Base-by-base conservation (phyloP, 768 basidiomycete genomes). In the Termitomyces sp. region DNA sequence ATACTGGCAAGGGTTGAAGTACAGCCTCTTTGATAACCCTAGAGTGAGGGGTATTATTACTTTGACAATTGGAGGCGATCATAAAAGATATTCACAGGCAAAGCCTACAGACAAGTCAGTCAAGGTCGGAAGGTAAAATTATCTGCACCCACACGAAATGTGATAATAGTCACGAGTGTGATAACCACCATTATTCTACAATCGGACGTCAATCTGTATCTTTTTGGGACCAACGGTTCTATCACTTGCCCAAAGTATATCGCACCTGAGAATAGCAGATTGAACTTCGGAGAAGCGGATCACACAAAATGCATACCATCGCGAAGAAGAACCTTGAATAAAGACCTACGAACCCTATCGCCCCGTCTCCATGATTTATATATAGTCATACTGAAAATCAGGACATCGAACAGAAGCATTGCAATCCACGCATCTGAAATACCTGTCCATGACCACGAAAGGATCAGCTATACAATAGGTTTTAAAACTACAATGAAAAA, bases 311-410 rank as follows among this genome's bases (percentile, higher is more conserved):
- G 3, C 50, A 28, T 38, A 52, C 36, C 50, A 14, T 52, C 50
- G 38, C 50, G 50, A 26, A 52, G 36, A 26, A 52, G 20, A 28
- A 52, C 16, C 50, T 36, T 52, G 50, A 16, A 35, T 23, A 52
- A 26, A 52, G 50, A 35, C n/a, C 54, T 32, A n/a, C 18, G n/a
- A 41, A 46, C 14, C 32, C n/a, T 35, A 35, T 55, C 32, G 32
- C 60, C 66, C 43, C 66, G 62, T 12, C 56, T 61, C 30, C 75
- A 56, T 3, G 76, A 72, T 55, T 76, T 77, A 57, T 69, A 72
- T 5, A 78, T 36, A 0, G 78, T 79, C 66, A 81, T 69, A 32
- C 53, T 43, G 60, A 79, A 78, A 0, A 79, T 74, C n/a, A 74
- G 50, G 16, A 73, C 47, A 61, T 79, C 78, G 57, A 79, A 77